Percentiles rank a stretch among this genome's conserved stretches.
phyloP scores from a whole-genome alignment of 176 grass and related monocot species.

The Oryza glumipatula region DNA sequence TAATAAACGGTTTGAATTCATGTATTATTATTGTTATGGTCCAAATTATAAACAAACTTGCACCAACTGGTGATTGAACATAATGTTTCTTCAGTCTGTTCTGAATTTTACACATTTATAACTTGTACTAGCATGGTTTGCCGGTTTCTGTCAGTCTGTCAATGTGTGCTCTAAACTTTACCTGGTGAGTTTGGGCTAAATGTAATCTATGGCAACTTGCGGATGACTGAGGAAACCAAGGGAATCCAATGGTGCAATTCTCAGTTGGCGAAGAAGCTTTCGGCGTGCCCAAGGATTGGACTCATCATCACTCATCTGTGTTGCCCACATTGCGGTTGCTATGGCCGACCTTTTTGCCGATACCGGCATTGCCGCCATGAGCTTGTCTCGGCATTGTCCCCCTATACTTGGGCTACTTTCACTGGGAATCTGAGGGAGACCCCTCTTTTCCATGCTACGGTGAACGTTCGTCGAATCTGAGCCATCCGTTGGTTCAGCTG shows the following conservation, averaged over 20 bases:
- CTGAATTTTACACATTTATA: neutral
- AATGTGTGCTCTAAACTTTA: neutral
- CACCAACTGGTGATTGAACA: too few species aligned
- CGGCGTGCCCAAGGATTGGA: slow-evolving; percentile 41
- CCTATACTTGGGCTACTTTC: neutral
- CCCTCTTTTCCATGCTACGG: neutral
- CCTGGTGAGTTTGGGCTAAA: neutral
- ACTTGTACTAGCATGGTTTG: neutral
- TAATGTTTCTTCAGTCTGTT: neutral
- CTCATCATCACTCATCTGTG: neutral
- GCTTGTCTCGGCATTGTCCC: neutral
- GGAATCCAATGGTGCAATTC: slow-evolving; percentile 17
- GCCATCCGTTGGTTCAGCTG: neutral
- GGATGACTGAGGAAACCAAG: neutral
- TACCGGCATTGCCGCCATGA: neutral
- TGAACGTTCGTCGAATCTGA: neutral
- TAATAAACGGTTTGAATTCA: neutral
- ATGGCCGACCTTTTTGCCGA: slow-evolving; percentile 43
- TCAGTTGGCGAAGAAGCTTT: slow-evolving; percentile 23
- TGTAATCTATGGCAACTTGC: neutral
- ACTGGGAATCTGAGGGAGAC: neutral
- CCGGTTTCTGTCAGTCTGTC: neutral
- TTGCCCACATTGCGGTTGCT: neutral
- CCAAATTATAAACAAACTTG: neutral
- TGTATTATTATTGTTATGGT: neutral